Base-by-base conservation (phyloP, 202 grass and related monocot genomes). In the Digitaria exilis region DNA sequence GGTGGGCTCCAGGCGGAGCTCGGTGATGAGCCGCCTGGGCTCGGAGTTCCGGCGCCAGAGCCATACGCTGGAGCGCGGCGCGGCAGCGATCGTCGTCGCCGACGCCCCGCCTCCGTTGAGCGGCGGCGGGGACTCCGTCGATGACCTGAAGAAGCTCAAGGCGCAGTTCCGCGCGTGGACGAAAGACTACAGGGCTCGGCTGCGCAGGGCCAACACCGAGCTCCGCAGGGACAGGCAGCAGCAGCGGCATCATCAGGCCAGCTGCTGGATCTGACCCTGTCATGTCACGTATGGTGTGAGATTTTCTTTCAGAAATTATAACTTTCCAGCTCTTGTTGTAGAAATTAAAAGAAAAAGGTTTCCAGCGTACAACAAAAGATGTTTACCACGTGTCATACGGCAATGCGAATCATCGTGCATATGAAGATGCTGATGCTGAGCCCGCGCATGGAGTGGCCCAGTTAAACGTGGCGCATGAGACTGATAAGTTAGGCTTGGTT, bases 141-240 rank as follows among this genome's bases (percentile, higher is more conserved):
- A 80, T 3, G 91, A 92, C 29, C 80, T 97, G 12, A 54, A 49
- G 60, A 90, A 78, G 35, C 85, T 94, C 45, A 90, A 92, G 80
- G 69, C 69, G 44, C 84, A 83, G 71, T 94, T 94, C 84, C 46
- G 67, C 57, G 41, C 75, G 4, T 97, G 94, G 92, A 85, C 90
- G 68, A 94, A 90, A 70, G 92, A 92, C 28, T 94, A 89, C 85
- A 92, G 85, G 81, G 67, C 73, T 14, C 82, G 76, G 31, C 46
- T 92, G 43, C 84, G 67, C 6, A 83, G 70, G 64, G 71, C 83
- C 30, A 87, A 87, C 65, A 59, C 49, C 39, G 25, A 83, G 32
- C 69, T 92, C 63, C 34, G 59, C 37, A 77, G 26, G 55, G 64
- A 89, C 16, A 56, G 35, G 25, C 67, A 71, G 8, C 54, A 26